Evolutionary conservation across 805 yeast genomes (phyloP).

Genomic region (Saturnispora serradocipensis): DNA sequence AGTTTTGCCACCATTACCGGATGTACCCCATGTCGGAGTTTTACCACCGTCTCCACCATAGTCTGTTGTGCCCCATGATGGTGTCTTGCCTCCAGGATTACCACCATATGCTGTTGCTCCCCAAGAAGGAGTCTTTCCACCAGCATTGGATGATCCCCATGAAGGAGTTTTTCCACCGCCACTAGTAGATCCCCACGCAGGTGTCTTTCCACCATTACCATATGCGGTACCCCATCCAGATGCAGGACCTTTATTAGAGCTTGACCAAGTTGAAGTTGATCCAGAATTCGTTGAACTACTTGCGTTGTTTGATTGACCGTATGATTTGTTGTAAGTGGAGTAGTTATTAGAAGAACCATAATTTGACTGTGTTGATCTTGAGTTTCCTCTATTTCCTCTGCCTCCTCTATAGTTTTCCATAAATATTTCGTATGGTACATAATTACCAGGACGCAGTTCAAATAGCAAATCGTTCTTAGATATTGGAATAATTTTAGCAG

Average conservation of each 20-base stretch:
- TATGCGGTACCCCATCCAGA: slow-evolving; percentile 21
- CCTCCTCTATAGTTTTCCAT: slow-evolving; percentile 38
- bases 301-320: not conserved
- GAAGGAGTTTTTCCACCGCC: slow-evolving; percentile 44
- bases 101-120: slow-evolving; percentile 31
- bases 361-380: not conserved
- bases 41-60: slow-evolving; percentile 25
- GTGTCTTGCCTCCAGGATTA: slow-evolving; percentile 35
- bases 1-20: slow-evolving; percentile 26
- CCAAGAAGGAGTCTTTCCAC: slow-evolving; percentile 29
- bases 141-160: slow-evolving; percentile 30
- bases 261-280: slow-evolving; percentile 1
- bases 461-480: slow-evolving; percentile 73
- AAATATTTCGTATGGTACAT: slow-evolving; percentile 72
- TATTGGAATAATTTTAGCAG: slow-evolving; percentile 78
- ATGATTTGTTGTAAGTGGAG: not conserved
- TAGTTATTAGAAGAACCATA: slow-evolving; percentile 1
- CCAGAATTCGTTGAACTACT: not conserved
- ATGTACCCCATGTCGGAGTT: slow-evolving; percentile 45
- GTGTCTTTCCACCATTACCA: slow-evolving; percentile 20
- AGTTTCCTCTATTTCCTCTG: slow-evolving; percentile 3
- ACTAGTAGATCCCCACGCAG: slow-evolving; percentile 20
- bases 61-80: slow-evolving; percentile 29
- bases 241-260: not conserved
- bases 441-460: slow-evolving; percentile 52